Evolutionary conservation across 2,329 filamentous ascomycete species (phyloP), one percentile per base, ranked within the genome.

Genomic region (Aspergillus uvarum): DNA sequence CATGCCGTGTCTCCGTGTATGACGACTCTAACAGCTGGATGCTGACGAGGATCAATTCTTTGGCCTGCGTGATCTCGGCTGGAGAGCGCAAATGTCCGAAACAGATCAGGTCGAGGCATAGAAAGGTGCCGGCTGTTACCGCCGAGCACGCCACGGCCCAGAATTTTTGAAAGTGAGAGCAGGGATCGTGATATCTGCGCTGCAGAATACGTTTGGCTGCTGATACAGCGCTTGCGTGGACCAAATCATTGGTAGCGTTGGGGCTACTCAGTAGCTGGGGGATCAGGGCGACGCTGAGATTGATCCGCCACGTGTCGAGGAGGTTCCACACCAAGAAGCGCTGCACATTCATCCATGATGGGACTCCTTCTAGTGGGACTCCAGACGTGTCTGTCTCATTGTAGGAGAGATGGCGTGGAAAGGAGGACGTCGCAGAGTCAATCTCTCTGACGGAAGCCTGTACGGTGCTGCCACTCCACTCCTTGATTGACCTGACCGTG

Each of bases 261-360:
- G 4, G 2, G 5, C 19, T 29, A 16, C n/a, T 6, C 11, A 54
- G 24, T 10, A 54, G 16, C 11, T 47, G 52, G 1, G 52, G 52
- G 5, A 54, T 54, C 1, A 54, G 1, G 11, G 52, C 52, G 1
- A 54, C 52, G 26, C 52, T 31, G 4, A 54, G 38, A n/a, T 54
- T 54, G 10, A 54, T 54, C 12, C 42, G 52, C 52, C 52, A 54
- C 8, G 38, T 26, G n/a, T 54, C 52, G 4, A 54, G 24, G n/a
- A 42, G 47, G 24, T 54, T 54, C 38, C 16, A 54, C 5, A 47
- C 38, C 2, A 54, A 24, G 6, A 31, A 21, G 22, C 52, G 52
- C 29, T 54, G 52, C 3, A 54, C 38, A 3, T 47, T 7, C 11
- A 54, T 47, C 52, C 52, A 54, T 19, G 26, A n/a, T 8, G 5